Base-by-base conservation (phyloP, 768 basidiomycete genomes). In the Baorangia bicolor region DNA sequence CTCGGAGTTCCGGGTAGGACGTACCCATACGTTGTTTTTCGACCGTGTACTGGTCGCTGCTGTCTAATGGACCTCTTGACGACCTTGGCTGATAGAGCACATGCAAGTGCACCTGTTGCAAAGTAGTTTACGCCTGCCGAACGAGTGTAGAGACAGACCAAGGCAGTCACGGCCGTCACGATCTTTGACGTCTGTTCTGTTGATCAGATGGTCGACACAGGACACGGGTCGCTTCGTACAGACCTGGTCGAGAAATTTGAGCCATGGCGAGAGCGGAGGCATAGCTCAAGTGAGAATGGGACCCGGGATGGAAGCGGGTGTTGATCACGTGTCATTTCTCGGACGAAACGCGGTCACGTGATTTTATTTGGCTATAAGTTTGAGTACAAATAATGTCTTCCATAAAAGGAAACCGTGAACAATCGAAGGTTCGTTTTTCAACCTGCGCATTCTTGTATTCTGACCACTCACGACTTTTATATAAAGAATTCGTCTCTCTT, bases 11-110 rank as follows among this genome's bases (percentile, higher is more conserved):
- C n/a, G 0, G 31, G 23, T 10, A 38, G n/a, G 41, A 56, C 82
- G 46, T 64, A 91, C 90, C 90, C 90, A 65, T 87, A 92, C 4
- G 83, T 75, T 49, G 74, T 73, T 66, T 86, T 89, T 41, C 72
- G 71, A 41, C 65, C 61, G 23, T 73, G 64, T 33, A 68, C 57
- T 5, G 87, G 90, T 37, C 90, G 81, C 23, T 82, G 80, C 65
- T 92, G 90, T 34, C 82, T 78, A 25, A 92, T 77, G 25, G 78
- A 62, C 18, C 59, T 73, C 65, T 92, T 92, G 44, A 85, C 62
- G 5, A 81, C 47, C 68, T 89, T 89, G 44, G 85, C 87, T 4
- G 81, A 77, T 23, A 81, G 45, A 16, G 76, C 72, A 67, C 87
- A 89, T 42, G 75, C 68, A 1, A 83, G 66, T 14, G 84, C 85